These are phyloP conservation scores for Umbilicus rupestris DNA, from an alignment of 164 flowering plant genomes.

Conservation along the genomic window DNA sequence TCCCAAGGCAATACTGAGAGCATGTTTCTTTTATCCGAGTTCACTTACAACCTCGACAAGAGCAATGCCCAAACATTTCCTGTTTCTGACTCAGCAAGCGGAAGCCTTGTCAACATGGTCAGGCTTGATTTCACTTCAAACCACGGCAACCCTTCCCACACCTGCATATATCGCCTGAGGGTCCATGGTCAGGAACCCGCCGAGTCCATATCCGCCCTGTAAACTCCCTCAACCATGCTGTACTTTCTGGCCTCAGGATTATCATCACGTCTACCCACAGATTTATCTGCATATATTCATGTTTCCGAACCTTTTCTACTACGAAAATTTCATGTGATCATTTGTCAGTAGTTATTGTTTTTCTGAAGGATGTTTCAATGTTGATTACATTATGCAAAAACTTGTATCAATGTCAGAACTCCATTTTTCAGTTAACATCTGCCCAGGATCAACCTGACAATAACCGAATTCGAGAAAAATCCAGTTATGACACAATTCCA, in stretches of 20 bases:
- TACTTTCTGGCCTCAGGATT: neutral
- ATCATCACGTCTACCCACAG: neutral
- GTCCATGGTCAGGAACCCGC: slow-evolving; percentile 77
- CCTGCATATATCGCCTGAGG: slow-evolving; percentile 93
- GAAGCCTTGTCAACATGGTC: slow-evolving; percentile 42
- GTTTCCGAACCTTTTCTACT: neutral
- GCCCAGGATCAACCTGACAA: too few relatives aligned
- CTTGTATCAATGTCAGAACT: neutral
- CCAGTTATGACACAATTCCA: too few relatives aligned
- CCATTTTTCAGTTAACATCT: neutral
- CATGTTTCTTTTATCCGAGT: slow-evolving; percentile 48
- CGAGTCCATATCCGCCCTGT: slow-evolving; percentile 26
- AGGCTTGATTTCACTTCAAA: slow-evolving; percentile 75
- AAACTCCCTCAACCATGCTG: slow-evolving; percentile 11
- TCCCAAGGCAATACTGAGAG: slow-evolving; percentile 17
- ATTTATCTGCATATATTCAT: neutral
- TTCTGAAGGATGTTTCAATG: neutral
- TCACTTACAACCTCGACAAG: slow-evolving; percentile 84
- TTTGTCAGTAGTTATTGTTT: neutral
- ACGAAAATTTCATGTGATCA: neutral
- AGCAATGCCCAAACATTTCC: slow-evolving; percentile 73
- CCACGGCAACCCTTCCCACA: slow-evolving; percentile 59
- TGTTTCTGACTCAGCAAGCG: slow-evolving; percentile 33
- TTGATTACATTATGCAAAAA: neutral
- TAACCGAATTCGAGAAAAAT: too few relatives aligned